Evolutionary conservation across 805 yeast genomes (phyloP), one percentile per base, ranked within the genome.

Genomic region (Monosporozyma aerobia): DNA sequence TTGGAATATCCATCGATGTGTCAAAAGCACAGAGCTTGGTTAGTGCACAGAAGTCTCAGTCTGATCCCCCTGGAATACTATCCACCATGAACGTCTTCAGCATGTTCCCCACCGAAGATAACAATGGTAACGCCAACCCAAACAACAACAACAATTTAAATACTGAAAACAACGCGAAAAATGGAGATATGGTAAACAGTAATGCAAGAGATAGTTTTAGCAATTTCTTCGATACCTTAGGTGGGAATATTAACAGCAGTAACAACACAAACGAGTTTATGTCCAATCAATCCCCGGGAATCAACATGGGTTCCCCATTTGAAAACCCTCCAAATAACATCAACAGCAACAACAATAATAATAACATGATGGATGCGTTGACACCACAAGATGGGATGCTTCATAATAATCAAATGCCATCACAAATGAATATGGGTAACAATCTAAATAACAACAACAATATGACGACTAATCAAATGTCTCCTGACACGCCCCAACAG

Each of bases 381-480:
- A 64, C 70, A 10, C 71, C 71, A 13, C 71, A 68, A 41, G 69
- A 65, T 48, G 58, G 64, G 14, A 52, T 56, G 23, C 35, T 32
- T 51, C 64, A 44, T 43, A 59, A 53, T 52, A 61, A 47, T 58
- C 68, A 45, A 58, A 56, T 51, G 57, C 61, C 63, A 25, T 63
- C 62, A 40, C 64, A 62, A 46, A 57, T 61, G 55, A 59, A 60
- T 44, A 53, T 62, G 23, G 35, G 43, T 16, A 44, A 49, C n/a
- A 22, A 25, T 16, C 27, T 19, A 19, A 27, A n/a, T 30, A 43
- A 40, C 33, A 46, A 40, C 14, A 22, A 19, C 22, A 29, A 44
- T n/a, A n/a, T 22, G 13, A 40, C 23, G 22, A 14, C 19, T n/a
- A 54, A 39, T 37, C 27, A 53, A 10, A 48, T 45, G 10, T 51